A percentile compares a stretch with the other conserved stretches of the same genome.
These are phyloP conservation scores for Penicillium sp. DNA, from an alignment of 2,329 filamentous ascomycete species.

Conservation along the genomic window DNA sequence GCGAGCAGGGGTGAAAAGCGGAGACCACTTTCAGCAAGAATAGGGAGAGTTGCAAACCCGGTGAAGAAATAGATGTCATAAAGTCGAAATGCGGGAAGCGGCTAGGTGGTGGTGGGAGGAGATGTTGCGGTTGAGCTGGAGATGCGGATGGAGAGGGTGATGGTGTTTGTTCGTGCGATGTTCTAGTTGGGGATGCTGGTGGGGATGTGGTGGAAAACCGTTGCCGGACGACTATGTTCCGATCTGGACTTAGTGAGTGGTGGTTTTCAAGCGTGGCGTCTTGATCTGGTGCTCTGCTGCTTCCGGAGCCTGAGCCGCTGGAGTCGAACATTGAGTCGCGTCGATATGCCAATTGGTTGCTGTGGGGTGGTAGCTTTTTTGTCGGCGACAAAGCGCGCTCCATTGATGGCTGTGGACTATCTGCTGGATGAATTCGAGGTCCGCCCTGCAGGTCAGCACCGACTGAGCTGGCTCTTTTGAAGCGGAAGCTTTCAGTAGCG, in stretches of 20 bases:
- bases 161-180: slow-evolving; percentile 16
- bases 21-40: slow-evolving; percentile 72
- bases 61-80: slow-evolving; percentile 37
- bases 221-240: slow-evolving; percentile 38
- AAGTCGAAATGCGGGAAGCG: slow-evolving; percentile 33
- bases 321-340: slow-evolving; percentile 34
- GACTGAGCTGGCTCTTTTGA: slow-evolving; percentile 37
- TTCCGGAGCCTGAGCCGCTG: slow-evolving; percentile 14
- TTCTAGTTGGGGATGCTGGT: slow-evolving; percentile 28
- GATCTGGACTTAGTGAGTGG: slow-evolving; percentile 32
- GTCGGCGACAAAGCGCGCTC: slow-evolving; percentile 34
- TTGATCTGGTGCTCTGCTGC: slow-evolving; percentile 20
- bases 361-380: slow-evolving; percentile 23
- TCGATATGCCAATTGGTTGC: slow-evolving; percentile 26
- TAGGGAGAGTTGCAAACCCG: slow-evolving; percentile 58
- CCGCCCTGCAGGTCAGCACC: slow-evolving; percentile 37
- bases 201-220: slow-evolving; percentile 32
- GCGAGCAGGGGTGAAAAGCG: slow-evolving; percentile 71
- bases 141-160: slow-evolving; percentile 1
- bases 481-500: slow-evolving; percentile 51
- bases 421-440: slow-evolving; percentile 45
- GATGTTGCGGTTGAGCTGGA: slow-evolving; percentile 32
- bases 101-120: slow-evolving; percentile 48
- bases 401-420: slow-evolving; percentile 38
- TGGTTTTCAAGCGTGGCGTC: slow-evolving; percentile 19